Conservation (phyloP, 352 stramenopile species). For the Pythium aquatile region DNA sequence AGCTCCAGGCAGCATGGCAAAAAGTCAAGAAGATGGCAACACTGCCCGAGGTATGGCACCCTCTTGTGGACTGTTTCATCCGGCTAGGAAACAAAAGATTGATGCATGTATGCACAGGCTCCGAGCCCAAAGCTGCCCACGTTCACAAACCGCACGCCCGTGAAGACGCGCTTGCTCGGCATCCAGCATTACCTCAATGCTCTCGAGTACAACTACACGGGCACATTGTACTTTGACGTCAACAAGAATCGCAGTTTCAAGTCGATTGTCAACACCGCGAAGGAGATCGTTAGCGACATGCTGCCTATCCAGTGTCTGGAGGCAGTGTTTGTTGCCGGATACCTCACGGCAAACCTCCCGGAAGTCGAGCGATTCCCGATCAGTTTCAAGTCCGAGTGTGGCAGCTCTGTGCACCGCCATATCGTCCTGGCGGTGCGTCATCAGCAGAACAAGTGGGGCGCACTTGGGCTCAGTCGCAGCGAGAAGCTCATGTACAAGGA, state of each 20-base stretch:
- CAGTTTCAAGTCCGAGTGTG: constrained; percentile 81
- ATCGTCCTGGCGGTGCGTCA: constrained; percentile 78
- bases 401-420: constrained; percentile 64
- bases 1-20: constrained; percentile 67
- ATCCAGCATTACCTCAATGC: constrained; percentile 71
- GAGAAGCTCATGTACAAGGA: constrained; percentile 88
- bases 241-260: constrained; percentile 90
- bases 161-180: constrained; percentile 50
- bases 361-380: constrained; percentile 82
- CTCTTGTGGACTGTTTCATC: not conserved
- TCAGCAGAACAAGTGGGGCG: constrained; percentile 79
- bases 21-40: constrained; percentile 58
- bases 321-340: constrained; percentile 81
- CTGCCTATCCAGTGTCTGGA: constrained; percentile 89
- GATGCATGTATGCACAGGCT: constrained; percentile 28
- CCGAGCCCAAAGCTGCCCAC: constrained; percentile 59
- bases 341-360: constrained; percentile 64
- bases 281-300: constrained; percentile 82
- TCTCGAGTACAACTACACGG: constrained; percentile 88
- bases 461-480: constrained; percentile 78
- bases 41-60: constrained; percentile 42
- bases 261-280: constrained; percentile 81
- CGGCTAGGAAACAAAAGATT: not conserved
- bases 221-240: constrained; percentile 81
- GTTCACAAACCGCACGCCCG: constrained; percentile 51